Evolutionary conservation across 1,284 basidiomycete genomes (phyloP).

Genomic region (Macrocybe sp.): DNA sequence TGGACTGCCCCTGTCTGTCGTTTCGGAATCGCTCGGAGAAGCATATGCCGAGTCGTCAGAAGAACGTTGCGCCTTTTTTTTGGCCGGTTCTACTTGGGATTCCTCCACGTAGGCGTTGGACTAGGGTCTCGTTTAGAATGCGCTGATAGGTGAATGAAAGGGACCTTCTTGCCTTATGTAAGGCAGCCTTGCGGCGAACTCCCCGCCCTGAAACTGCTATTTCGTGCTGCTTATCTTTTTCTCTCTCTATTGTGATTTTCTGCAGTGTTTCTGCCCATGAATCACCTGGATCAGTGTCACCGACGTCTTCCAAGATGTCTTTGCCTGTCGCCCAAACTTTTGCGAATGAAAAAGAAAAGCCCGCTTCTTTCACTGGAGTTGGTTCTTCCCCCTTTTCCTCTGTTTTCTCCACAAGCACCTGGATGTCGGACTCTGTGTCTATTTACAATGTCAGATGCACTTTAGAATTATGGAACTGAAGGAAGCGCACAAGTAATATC

Average conservation of each 20-base stretch:
- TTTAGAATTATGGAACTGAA: background rate
- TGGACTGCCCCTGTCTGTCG: no score
- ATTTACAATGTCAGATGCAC: conserved; percentile 6
- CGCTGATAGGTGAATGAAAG: background rate
- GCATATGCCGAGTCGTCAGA: no score
- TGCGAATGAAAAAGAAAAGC: conserved; percentile 72
- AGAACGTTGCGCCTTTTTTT: no score
- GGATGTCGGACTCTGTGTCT: conserved; percentile 79
- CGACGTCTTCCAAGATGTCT: conserved; percentile 62
- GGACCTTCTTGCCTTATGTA: conserved; percentile 27
- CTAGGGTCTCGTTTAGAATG: conserved; percentile 4
- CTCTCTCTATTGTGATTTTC: conserved; percentile 53
- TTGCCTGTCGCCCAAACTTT: conserved; percentile 85
- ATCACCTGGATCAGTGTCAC: conserved; percentile 57
- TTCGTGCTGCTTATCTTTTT: conserved; percentile 42
- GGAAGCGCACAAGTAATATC: conserved; percentile 67
- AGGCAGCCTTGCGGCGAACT: conserved; percentile 63
- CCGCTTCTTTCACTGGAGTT: conserved; percentile 27
- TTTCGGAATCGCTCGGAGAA: no score
- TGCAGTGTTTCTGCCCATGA: conserved; percentile 75
- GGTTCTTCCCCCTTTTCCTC: conserved; percentile 64
- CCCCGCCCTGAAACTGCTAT: conserved; percentile 58
- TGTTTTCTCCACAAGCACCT: conserved; percentile 79
- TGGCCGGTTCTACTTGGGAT: background rate
- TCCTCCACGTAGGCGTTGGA: conserved; percentile 16